Percentiles rank a stretch among this genome's conserved stretches.
These are phyloP conservation scores for Scenedesmus sp. DNA, from an alignment of 163 green algal species.

Conservation along the genomic window DNA sequence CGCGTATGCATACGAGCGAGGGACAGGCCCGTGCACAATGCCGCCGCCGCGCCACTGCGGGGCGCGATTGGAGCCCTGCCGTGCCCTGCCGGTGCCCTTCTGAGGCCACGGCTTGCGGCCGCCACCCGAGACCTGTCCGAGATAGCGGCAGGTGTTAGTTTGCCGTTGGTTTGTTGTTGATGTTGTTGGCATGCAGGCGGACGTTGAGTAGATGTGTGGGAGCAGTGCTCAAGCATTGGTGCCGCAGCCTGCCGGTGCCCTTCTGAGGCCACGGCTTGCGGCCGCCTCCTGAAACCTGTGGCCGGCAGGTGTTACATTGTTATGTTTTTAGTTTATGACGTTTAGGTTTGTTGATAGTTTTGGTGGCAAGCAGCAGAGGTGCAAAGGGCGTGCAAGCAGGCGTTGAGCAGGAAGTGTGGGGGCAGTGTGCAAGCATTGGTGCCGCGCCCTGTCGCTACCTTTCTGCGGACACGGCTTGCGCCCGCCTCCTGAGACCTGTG, in stretches of 20 bases:
- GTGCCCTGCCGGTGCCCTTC: constrained; percentile 88
- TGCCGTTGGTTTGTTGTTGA: constrained; percentile 76
- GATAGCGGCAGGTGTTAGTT: constrained; percentile 80
- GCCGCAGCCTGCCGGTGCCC: too few species aligned
- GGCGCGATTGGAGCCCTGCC: constrained; percentile 87
- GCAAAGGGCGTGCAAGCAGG: too few species aligned
- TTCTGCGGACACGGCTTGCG: too few species aligned
- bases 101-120: constrained; percentile 91
- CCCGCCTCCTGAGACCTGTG: too few species aligned
- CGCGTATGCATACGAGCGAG: constrained; percentile 79
- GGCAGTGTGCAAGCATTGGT: too few species aligned
- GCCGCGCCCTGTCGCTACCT: too few species aligned
- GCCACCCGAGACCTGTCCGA: constrained; percentile 70
- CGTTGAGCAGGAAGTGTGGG: too few species aligned
- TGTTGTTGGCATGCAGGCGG: too few species aligned
- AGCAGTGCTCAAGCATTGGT: too few species aligned
- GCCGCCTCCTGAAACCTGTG: constrained; percentile 71
- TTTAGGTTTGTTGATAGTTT: constrained; percentile 54
- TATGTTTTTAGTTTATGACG: constrained; percentile 53
- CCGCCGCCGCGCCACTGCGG: constrained; percentile 92
- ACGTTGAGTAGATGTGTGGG: too few species aligned
- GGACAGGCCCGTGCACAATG: constrained; percentile 81
- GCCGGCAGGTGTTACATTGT: constrained; percentile 78
- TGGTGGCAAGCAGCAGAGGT: too few species aligned
- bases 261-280: too few species aligned